Evolutionary conservation across 768 basidiomycete genomes (phyloP), one percentile per base, ranked within the genome.

Genomic region (Termitomyces sp.): DNA sequence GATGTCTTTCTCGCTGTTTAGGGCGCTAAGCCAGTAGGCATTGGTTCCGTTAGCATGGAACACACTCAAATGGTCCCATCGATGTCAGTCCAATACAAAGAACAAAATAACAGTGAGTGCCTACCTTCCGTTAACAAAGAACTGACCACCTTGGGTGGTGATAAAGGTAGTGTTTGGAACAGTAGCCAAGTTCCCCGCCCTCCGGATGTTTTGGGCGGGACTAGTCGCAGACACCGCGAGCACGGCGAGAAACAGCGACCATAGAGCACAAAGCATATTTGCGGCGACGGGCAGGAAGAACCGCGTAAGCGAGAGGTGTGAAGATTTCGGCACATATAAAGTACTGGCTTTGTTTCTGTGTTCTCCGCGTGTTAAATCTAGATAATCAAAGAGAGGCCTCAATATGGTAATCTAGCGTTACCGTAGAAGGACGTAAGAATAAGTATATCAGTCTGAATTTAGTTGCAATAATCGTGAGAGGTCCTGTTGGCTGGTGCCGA

Each of bases 91-190:
- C n/a, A n/a, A n/a, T n/a, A n/a, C n/a, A n/a, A n/a, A n/a, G n/a
- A n/a, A n/a, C n/a, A n/a, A 26, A 26, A 26, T 48, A 14, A 38
- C 24, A 18, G 14, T 1, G 3, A 1, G 6, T 38, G 43, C 18
- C 43, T 57, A 79, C 85, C 75, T 80, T 64, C 83, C 83, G 57
- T 86, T 85, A 45, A 83, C 74, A 22, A 68, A 62, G 62, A 87
- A 84, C 32, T 77, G 72, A n/a, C 72, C 65, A 57, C 76, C 74
- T 36, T 74, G 62, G 4, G 72, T 72, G 42, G 74, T 68, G 12
- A 87, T 75, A 62, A 84, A 87, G 2, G 71, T 68, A 30, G 71
- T 69, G 18, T 68, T 32, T 40, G 63, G 60, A 28, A 54, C 62
- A 42, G 61, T 64, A 50, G 63, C 47, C 56, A 58, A 59, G 60